Evolutionary conservation across 805 yeast genomes (phyloP), one percentile per base, ranked within the genome.

Genomic region (Metschnikowia baotianmanensis): DNA sequence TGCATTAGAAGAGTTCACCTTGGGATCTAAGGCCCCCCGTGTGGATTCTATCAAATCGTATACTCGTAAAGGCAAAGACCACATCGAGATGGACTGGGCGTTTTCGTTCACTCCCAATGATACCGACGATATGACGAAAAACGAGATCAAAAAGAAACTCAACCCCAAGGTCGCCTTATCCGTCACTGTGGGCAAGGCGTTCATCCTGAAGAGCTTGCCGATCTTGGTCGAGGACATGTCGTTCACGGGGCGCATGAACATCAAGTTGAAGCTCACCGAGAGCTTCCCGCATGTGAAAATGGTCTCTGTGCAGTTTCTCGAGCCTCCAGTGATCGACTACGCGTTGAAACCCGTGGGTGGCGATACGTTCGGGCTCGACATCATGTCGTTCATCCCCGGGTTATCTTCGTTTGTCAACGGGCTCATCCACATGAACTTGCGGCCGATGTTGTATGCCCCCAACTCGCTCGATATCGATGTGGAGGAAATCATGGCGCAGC

Each of bases 281-380:
- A 72, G 74, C 53, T 84, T 86, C 61, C 95, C 95, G n/a, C 89
- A 85, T 53, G 83, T 86, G 44, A 80, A 80, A 46, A 62, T 77
- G 51, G 86, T 86, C 7, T 79, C 87, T 15, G 68, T 85, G 41
- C 83, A 81, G 47, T 77, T 86, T 53, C 67, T 86, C 55, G 91
- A 85, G 59, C 83, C 91, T 15, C 93, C 93, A 27, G 71, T 74
- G 22, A 83, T 86, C 56, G 90, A 83, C 57, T 86, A 84, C 59
- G 83, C 80, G 16, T 75, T 86, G 69, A 86, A 86, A 58, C 95
- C 95, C 8, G 83, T 86, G 38, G 93, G 93, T 59, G 93, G 95
- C 65, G 91, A 86, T 58, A 82, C 90, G n/a, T 73, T 86, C 45
- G 95, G 95, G 46, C 57, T 86, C 31, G 95, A 86, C 65, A 77